These are phyloP conservation scores for Senna siamea DNA, from an alignment of 306 rosid species.

Conservation along the genomic window DNA sequence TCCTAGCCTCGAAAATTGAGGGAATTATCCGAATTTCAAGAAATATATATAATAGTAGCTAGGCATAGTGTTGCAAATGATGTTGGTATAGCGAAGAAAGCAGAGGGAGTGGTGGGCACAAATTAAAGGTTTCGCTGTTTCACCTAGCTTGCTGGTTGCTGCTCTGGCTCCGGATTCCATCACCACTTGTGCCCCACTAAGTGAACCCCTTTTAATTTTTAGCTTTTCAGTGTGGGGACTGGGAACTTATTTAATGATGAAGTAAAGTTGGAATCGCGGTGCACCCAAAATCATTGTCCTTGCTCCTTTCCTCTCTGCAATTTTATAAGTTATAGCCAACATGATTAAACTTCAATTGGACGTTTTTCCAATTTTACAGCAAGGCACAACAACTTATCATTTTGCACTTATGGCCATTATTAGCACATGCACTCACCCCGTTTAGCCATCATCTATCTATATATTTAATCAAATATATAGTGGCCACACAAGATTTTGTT, in stretches of 20 bases:
- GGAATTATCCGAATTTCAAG: no score
- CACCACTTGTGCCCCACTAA: constrained; percentile 25
- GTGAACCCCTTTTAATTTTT: constrained; percentile 28
- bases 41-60: no score
- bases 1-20: constrained; percentile 9
- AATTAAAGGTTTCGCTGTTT: background rate
- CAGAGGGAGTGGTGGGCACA: background rate
- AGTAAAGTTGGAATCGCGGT: constrained; percentile 31
- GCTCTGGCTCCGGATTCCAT: constrained; percentile 29
- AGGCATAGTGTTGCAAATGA: background rate
- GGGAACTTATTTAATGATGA: constrained; percentile 16
- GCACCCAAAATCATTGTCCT: constrained; percentile 36
- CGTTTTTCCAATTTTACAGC: constrained; percentile 30
- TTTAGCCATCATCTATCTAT: constrained; percentile 18
- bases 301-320: constrained; percentile 6
- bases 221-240: constrained; percentile 32
- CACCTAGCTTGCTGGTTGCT: constrained; percentile 2
- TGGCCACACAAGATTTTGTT: background rate
- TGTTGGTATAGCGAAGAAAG: background rate
- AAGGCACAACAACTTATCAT: background rate
- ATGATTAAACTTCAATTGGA: constrained; percentile 23
- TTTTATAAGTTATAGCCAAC: background rate
- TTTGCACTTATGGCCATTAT: constrained; percentile 6
- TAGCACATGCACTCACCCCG: constrained; percentile 25
- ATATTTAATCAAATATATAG: no score